Evolutionary conservation across 768 basidiomycete species (phyloP).

Genomic region (Termitomyces sp.): DNA sequence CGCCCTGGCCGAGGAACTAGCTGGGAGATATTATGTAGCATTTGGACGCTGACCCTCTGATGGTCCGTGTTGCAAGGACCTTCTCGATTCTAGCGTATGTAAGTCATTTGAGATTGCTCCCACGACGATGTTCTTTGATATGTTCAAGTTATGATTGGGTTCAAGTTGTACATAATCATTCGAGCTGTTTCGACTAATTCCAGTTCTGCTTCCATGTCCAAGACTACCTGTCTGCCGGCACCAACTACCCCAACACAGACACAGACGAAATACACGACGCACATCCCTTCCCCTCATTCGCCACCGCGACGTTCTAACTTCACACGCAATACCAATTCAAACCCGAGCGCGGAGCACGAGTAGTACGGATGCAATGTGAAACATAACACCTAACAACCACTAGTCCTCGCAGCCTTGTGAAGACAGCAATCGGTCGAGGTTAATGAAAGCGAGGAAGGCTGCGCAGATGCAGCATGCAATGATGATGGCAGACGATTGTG

Average conservation of each 20-base stretch:
- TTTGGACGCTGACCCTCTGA: no score
- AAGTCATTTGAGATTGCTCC: no score
- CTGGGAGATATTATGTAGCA: no score
- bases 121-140: no score
- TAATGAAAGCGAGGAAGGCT: conserved; percentile 1
- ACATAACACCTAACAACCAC: not conserved
- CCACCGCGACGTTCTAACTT: conserved; percentile 30
- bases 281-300: conserved; percentile 41
- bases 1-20: no score
- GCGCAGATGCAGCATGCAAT: not conserved
- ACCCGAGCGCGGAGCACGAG: not conserved
- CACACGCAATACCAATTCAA: not conserved
- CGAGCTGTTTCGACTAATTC: not conserved
- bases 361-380: no score
- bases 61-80: no score
- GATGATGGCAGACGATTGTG: no score
- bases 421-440: not conserved
- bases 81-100: no score
- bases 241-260: not conserved
- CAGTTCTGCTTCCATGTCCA: no score
- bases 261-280: conserved; percentile 9
- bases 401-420: not conserved
- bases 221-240: not conserved
- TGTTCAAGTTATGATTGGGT: no score
- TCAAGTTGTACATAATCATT: no score